Base-by-base conservation (phyloP, 805 yeast genomes). In the Myxozyma melibiosi region DNA sequence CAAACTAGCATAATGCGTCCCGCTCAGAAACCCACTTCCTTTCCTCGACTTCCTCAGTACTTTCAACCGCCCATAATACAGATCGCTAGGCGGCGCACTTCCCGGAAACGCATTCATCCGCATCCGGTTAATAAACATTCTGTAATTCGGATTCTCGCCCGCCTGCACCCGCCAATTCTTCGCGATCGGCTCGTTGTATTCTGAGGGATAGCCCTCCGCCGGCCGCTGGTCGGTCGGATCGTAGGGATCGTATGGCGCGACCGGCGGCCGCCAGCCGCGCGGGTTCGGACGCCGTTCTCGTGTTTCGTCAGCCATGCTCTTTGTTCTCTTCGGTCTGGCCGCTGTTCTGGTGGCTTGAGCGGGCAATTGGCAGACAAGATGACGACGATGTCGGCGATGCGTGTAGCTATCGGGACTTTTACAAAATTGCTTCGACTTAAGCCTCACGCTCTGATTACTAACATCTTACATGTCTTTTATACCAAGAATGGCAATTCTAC, bases 181-280 rank as follows among this genome's bases (percentile, higher is more conserved):
- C 30, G 63, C 22, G 4, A 60, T 56, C 13, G 64, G 64, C 48
- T 39, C 35, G 51, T 55, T 60, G 37, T 45, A 89, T 69, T 88
- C 96, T 25, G 90, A 84, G 0, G 96, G 96, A 63, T 89, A 88
- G 1, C 96, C 96, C 67, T 84, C 84, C 0, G 95, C 80, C 0
- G 96, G 96, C 44, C 96, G 76, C 39, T 75, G 68, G 67, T 88
- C 96, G 0, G 80, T 72, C 0, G 91, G 86, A 67, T 88, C 96
- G 67, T 84, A 89, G 5, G 96, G 96, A 66, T 88, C 88, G 69
- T 87, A 89, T 0, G 94, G 94, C 0, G 91, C 92, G 61, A 78
- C 81, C 8, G 96, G 96, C 1, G 84, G 88, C 0, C 79, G 79
- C 94, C 94, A 86, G 0, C 90, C 90, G 5, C 80, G 79, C 2